Conservation (phyloP, 2,329 filamentous ascomycete genomes). For the Capronia coronata region DNA sequence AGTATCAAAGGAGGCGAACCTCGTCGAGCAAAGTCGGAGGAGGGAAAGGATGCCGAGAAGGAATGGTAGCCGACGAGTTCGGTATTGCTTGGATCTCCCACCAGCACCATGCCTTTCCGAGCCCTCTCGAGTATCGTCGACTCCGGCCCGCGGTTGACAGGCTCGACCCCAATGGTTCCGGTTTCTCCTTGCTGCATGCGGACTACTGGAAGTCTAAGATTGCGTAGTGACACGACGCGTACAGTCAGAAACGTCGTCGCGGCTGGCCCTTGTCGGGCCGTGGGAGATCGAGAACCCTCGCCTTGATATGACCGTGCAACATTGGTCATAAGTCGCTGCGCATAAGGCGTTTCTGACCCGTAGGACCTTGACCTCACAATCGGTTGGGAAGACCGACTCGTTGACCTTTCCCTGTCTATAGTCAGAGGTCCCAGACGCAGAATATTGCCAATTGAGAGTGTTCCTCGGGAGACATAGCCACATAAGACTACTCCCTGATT, state of each 20-base stretch:
- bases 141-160: neutral
- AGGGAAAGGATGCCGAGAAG: slow-evolving; percentile 57
- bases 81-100: neutral
- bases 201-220: slow-evolving; percentile 75
- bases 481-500: slow-evolving; percentile 68
- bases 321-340: neutral
- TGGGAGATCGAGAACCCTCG: neutral
- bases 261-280: neutral
- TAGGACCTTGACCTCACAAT: slow-evolving; percentile 18
- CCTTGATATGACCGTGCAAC: slow-evolving; percentile 18
- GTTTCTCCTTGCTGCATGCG: slow-evolving; percentile 73
- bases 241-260: slow-evolving; percentile 44
- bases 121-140: slow-evolving; percentile 15
- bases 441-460: slow-evolving; percentile 67
- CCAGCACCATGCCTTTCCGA: slow-evolving; percentile 29
- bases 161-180: slow-evolving; percentile 66
- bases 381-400: neutral
- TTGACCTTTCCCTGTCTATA: slow-evolving; percentile 27
- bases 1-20: slow-evolving; percentile 51
- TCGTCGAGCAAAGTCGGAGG: slow-evolving; percentile 45
- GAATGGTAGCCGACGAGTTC: slow-evolving; percentile 12
- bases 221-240: slow-evolving; percentile 76
- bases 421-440: slow-evolving; percentile 72
- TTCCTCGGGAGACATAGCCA: slow-evolving; percentile 74
- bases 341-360: slow-evolving; percentile 1